These are phyloP conservation scores for Ganoderma sinense DNA, from an alignment of 1,284 basidiomycete genomes.

Conservation along the genomic window DNA sequence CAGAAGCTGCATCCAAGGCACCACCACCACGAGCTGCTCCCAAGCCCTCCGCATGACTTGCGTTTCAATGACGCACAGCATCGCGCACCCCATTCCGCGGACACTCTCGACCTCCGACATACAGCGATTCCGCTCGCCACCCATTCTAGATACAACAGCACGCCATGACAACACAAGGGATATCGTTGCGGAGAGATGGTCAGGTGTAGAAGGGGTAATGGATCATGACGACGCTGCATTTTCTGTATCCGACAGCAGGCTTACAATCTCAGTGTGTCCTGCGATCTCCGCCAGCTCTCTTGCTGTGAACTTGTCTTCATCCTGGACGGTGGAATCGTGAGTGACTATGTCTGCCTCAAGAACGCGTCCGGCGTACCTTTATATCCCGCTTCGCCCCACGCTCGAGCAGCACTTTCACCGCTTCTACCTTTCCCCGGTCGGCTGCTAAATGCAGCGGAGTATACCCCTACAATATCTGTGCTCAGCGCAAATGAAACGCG, in stretches of 20 bases:
- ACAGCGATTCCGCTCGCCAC: background rate
- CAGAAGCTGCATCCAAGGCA: background rate
- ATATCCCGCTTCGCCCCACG: constrained; percentile 69
- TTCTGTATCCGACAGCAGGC: constrained; percentile 46
- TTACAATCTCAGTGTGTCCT: constrained; percentile 67
- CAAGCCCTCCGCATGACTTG: background rate
- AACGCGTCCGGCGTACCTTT: constrained; percentile 53
- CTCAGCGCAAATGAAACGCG: background rate
- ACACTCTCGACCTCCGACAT: background rate
- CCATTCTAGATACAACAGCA: constrained; percentile 4
- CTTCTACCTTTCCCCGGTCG: constrained; percentile 74
- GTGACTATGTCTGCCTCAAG: background rate
- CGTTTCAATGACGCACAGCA: constrained; percentile 7
- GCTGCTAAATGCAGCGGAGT: constrained; percentile 86
- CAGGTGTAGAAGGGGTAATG: background rate
- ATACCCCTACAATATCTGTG: constrained; percentile 68
- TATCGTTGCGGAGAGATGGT: background rate
- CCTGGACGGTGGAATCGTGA: constrained; percentile 49
- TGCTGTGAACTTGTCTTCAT: constrained; percentile 74
- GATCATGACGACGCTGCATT: constrained; percentile 17
- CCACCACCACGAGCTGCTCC: background rate
- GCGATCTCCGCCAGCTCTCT: constrained; percentile 72
- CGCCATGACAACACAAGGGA: background rate
- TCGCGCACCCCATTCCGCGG: background rate
- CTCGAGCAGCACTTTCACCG: constrained; percentile 67